Base-by-base conservation (phyloP, 768 basidiomycete species). In the Trametes cubensis region DNA sequence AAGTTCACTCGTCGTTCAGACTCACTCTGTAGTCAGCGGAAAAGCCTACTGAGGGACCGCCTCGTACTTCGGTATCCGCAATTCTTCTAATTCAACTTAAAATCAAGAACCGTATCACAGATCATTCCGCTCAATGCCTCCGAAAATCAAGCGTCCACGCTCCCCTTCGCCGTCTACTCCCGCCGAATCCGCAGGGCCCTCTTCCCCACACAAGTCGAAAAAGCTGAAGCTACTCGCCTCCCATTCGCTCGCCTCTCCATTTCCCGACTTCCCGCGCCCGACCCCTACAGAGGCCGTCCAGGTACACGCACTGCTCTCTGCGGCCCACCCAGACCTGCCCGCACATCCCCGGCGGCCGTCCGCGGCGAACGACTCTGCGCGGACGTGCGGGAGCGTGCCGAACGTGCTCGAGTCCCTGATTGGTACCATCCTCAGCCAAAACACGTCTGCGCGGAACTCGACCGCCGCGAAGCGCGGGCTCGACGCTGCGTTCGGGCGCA, bases 361-460 rank as follows among this genome's bases (percentile, higher is more conserved):
- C 17, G 61, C 61, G 10, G 44, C n/a, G 18, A 73, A 64, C 46
- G 78, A 82, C 62, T 75, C 83, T 8, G 81, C 80, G 5, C 55
- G 66, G 59, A 80, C 80, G 0, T 81, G 81, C 53, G 83, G 80
- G 2, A 70, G 75, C 41, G 78, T 79, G 2, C 78, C 80, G 3
- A 81, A 86, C 65, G 83, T 86, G 62, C 76, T 86, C 58, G 85
- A 85, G 61, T 73, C 82, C 13, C 79, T 86, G 62, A 82, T 87
- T 40, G 81, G 78, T 23, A 84, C 83, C 0, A 77, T 87, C 58
- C 80, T 87, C 34, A 85, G 84, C 34, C 85, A 86, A 67, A 85
- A 84, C 62, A 86, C 85, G 1, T 81, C 84, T 20, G 71, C 73
- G 11, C 70, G 68, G 30, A 85, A 86, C 66, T 81, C 79, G 6